Percentiles rank a stretch among this genome's conserved stretches.
phyloP scores from a whole-genome alignment of 352 stramenopile genomes.

The Globisporangium sylvaticum region DNA sequence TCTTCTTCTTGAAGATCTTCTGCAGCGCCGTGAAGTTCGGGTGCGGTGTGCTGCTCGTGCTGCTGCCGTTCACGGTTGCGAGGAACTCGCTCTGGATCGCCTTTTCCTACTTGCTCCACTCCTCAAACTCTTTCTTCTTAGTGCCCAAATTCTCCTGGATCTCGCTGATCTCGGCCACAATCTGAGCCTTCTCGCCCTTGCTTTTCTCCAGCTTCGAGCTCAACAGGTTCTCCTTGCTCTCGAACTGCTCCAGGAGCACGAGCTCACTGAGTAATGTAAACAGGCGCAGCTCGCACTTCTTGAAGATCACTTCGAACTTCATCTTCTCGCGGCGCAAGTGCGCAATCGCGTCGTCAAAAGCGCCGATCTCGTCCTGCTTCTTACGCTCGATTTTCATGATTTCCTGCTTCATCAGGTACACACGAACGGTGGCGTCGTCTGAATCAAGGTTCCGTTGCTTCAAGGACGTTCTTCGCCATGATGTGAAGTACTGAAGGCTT shows the following conservation, averaged over 20 bases:
- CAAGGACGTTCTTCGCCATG: slow-evolving; percentile 38
- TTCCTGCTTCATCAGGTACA: slow-evolving; percentile 67
- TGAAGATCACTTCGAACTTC: slow-evolving; percentile 83
- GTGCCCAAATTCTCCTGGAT: slow-evolving; percentile 64
- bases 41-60: slow-evolving; percentile 36
- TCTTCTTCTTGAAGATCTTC: slow-evolving; percentile 91
- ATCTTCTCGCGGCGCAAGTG: slow-evolving; percentile 86
- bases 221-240: slow-evolving; percentile 87
- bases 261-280: slow-evolving; percentile 87
- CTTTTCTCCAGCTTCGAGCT: slow-evolving; percentile 84
- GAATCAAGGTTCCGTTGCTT: slow-evolving; percentile 25
- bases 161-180: slow-evolving; percentile 73
- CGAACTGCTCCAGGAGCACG: slow-evolving; percentile 87
- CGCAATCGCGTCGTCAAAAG: slow-evolving; percentile 89
- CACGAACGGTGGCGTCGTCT: slow-evolving; percentile 42
- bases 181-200: slow-evolving; percentile 80
- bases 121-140: slow-evolving; percentile 82
- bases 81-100: slow-evolving; percentile 70
- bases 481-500: slow-evolving; percentile 64
- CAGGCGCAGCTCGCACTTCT: slow-evolving; percentile 85
- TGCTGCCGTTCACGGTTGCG: slow-evolving; percentile 55
- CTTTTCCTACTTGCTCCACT: slow-evolving; percentile 62
- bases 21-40: slow-evolving; percentile 68
- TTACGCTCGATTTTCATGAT: slow-evolving; percentile 59
- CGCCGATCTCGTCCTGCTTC: slow-evolving; percentile 52